Conservation (phyloP, 495 filamentous ascomycete genomes). For the Penicillium cinerascens region DNA sequence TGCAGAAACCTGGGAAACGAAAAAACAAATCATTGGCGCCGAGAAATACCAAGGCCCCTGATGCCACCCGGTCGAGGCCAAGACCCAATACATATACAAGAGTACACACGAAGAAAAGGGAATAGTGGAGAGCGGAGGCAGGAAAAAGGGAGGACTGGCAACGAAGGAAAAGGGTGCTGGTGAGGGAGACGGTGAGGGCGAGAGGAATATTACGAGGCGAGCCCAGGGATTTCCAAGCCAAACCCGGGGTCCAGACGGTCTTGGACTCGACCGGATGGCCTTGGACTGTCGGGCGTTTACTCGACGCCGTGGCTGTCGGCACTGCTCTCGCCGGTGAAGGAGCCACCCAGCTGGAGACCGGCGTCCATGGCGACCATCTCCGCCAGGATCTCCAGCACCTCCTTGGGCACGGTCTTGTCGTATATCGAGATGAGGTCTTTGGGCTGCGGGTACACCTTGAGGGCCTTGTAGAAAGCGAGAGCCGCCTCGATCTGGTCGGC, state of each 20-base stretch:
- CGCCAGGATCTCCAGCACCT: conserved; percentile 88
- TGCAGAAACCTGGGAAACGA: conserved; percentile 7
- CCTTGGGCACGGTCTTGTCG: conserved; percentile 96
- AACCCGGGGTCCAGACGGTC: not conserved
- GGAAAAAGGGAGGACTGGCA: conserved; percentile 9
- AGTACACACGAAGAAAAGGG: conserved; percentile 7
- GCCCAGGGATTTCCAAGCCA: conserved; percentile 10
- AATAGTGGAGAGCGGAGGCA: conserved; percentile 11
- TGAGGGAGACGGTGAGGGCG: not conserved
- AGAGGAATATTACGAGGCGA: conserved; percentile 9
- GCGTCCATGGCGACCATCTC: conserved; percentile 95
- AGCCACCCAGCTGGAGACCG: conserved; percentile 57
- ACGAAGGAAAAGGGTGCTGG: conserved; percentile 2
- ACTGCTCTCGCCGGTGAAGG: conserved; percentile 39
- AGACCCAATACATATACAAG: conserved; percentile 27
- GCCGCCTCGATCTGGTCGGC: conserved; percentile 77
- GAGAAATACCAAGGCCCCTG: conserved; percentile 33
- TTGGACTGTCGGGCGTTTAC: conserved; percentile 12
- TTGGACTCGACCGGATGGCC: not conserved
- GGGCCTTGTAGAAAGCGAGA: conserved; percentile 91
- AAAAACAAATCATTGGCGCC: conserved; percentile 32
- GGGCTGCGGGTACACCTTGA: conserved; percentile 96
- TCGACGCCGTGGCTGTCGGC: conserved; percentile 42
- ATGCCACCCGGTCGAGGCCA: conserved; percentile 12
- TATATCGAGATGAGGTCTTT: conserved; percentile 92